Evolutionary conservation across 768 basidiomycete species (phyloP).

Genomic region (Termitomyces heimii): DNA sequence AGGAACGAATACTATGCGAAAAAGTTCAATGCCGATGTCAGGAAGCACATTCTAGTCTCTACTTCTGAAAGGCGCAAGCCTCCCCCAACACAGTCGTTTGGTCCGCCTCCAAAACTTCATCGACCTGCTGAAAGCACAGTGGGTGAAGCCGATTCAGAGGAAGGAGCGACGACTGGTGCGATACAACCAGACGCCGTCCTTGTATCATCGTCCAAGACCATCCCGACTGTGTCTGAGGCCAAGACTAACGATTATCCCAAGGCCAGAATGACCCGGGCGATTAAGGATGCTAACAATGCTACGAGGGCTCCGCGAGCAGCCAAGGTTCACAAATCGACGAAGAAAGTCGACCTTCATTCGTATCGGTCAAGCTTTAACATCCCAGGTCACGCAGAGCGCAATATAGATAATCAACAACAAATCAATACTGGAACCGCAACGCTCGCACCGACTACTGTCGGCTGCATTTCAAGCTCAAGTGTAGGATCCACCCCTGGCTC

Average conservation of each 20-base stretch:
- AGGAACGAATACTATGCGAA: constrained; percentile 18
- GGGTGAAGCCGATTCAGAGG: not conserved
- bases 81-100: not conserved
- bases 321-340: not conserved
- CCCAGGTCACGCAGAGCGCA: constrained; percentile 14
- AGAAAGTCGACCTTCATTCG: not conserved
- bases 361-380: constrained; percentile 5
- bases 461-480: not conserved
- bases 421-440: constrained; percentile 11
- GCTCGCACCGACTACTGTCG: not conserved
- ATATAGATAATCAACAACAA: constrained; percentile 25
- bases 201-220: constrained; percentile 37
- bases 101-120: not conserved
- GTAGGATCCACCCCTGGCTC: not conserved
- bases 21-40: constrained; percentile 17
- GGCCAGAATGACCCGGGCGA: constrained; percentile 19
- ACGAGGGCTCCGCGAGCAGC: not conserved
- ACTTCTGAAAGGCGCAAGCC: not conserved
- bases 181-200: constrained; percentile 15
- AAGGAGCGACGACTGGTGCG: not conserved
- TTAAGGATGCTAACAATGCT: not conserved
- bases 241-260: constrained; percentile 24
- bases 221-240: constrained; percentile 22
- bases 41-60: not conserved
- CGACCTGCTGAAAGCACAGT: not conserved